Evolutionary conservation across 1,284 basidiomycete species (phyloP).

Genomic region (Melanopsichium pennsylvanicum): DNA sequence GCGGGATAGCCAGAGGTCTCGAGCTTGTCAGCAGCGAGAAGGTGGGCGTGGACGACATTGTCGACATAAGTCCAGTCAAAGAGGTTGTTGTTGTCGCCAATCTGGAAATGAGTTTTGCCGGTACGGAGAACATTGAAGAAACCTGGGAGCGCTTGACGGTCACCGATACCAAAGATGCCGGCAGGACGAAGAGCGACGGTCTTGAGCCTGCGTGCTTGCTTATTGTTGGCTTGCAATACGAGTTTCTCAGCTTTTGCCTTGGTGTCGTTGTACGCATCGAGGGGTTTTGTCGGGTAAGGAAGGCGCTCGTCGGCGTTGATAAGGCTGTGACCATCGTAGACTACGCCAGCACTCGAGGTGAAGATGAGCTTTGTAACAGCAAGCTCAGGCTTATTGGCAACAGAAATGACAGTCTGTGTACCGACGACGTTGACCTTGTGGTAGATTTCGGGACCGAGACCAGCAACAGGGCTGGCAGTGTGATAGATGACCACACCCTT

Average conservation of each 20-base stretch:
- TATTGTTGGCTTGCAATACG: conserved; percentile 84
- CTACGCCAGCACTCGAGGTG: conserved; percentile 91
- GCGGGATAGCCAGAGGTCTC: conserved; percentile 60
- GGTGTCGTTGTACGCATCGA: conserved; percentile 96
- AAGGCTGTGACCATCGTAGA: conserved; percentile 84
- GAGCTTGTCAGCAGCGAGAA: conserved; percentile 89
- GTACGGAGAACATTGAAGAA: conserved; percentile 81
- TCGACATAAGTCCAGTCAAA: conserved; percentile 98
- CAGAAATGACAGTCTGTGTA: conserved; percentile 83
- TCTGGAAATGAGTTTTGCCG: conserved; percentile 87
- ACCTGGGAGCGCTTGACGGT: conserved; percentile 84
- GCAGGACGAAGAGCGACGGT: conserved; percentile 91
- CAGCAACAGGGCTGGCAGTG: conserved; percentile 85
- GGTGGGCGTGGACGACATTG: conserved; percentile 92
- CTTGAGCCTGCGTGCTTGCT: conserved; percentile 73
- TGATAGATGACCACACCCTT: conserved; percentile 75
- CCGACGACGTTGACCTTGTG: conserved; percentile 94
- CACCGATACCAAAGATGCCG: conserved; percentile 97
- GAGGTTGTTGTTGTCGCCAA: conserved; percentile 90
- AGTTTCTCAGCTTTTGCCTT: conserved; percentile 89
- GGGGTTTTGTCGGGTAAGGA: conserved; percentile 76
- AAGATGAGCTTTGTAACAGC: conserved; percentile 88
- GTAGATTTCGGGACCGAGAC: conserved; percentile 76
- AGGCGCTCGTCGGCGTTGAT: conserved; percentile 89
- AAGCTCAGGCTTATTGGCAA: conserved; percentile 70